Evolutionary conservation across 257 asterid species (phyloP).

Genomic region (Gentiana dahurica): DNA sequence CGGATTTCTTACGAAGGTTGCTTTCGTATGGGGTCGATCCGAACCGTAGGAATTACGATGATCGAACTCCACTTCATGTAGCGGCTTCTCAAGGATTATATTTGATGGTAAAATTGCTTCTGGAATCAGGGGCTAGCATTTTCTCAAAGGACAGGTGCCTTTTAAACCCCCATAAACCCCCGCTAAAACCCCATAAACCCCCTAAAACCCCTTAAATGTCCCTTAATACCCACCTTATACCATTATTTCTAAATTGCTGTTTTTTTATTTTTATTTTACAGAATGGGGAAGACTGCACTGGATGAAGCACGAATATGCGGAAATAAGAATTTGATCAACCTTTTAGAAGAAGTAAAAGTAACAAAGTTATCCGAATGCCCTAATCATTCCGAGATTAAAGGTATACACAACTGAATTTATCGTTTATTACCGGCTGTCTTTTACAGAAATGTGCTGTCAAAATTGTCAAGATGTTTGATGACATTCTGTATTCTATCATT

Average conservation of each 20-base stretch:
- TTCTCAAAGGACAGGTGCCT: constrained; percentile 67
- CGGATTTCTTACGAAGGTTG: constrained; percentile 62
- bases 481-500: not conserved
- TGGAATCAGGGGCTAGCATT: constrained; percentile 87
- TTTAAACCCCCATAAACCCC: too few relatives aligned
- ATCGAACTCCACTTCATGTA: constrained; percentile 75
- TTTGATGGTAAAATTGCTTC: constrained; percentile 65
- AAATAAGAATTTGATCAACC: constrained; percentile 55
- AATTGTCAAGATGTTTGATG: not conserved
- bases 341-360: constrained; percentile 58
- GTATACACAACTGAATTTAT: constrained; percentile 12
- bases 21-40: constrained; percentile 67
- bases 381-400: constrained; percentile 30
- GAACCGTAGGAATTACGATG: constrained; percentile 60
- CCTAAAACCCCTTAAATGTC: constrained; percentile 1
- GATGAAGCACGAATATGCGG: constrained; percentile 72
- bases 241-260: too few relatives aligned
- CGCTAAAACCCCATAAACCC: too few relatives aligned
- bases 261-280: constrained; percentile 17
- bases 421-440: not conserved
- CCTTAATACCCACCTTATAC: not conserved
- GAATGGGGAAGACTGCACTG: constrained; percentile 81
- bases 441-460: not conserved
- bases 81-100: constrained; percentile 73
- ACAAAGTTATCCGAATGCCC: constrained; percentile 37